These are phyloP conservation scores for Lentinula sp. DNA, from an alignment of 768 basidiomycete genomes.

Conservation along the genomic window DNA sequence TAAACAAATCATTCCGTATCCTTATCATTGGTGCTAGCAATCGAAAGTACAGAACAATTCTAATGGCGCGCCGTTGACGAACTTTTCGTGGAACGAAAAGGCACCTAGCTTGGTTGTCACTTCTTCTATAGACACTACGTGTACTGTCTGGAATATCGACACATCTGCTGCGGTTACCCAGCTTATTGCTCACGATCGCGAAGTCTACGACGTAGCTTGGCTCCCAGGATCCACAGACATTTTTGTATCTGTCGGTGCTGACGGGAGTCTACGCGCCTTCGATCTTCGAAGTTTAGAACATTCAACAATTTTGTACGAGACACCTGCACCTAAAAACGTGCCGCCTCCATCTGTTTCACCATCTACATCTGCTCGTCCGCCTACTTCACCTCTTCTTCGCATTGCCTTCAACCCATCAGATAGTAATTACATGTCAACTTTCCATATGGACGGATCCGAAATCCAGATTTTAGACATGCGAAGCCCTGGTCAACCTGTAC, in stretches of 20 bases:
- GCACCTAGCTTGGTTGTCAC: slow-evolving; percentile 89
- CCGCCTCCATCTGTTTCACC: slow-evolving; percentile 53
- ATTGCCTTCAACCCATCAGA: slow-evolving; percentile 89
- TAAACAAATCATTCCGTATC: slow-evolving; percentile 5
- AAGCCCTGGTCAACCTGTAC: slow-evolving; percentile 90
- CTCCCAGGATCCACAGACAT: slow-evolving; percentile 92
- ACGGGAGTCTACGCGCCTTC: slow-evolving; percentile 93
- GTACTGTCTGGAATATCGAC: slow-evolving; percentile 98
- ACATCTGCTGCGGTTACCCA: slow-evolving; percentile 92
- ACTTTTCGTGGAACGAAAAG: slow-evolving; percentile 97
- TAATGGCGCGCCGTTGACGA: slow-evolving; percentile 87
- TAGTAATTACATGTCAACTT: slow-evolving; percentile 95
- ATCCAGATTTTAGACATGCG: slow-evolving; percentile 96
- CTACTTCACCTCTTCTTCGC: slow-evolving; percentile 75
- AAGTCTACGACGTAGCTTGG: slow-evolving; percentile 99
- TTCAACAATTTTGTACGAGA: slow-evolving; percentile 97
- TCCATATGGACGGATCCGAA: slow-evolving; percentile 88
- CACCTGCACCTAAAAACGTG: slow-evolving; percentile 70
- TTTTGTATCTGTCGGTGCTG: slow-evolving; percentile 97
- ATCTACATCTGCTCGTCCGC: slow-evolving; percentile 58
- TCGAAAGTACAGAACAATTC: slow-evolving; percentile 85
- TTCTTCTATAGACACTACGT: slow-evolving; percentile 97
- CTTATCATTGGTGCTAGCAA: slow-evolving; percentile 41
- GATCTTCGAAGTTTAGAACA: slow-evolving; percentile 95
- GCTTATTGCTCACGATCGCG: slow-evolving; percentile 93